phyloP scores from a whole-genome alignment of 2,329 filamentous ascomycete genomes.

The Aureobasidium subglaciale region DNA sequence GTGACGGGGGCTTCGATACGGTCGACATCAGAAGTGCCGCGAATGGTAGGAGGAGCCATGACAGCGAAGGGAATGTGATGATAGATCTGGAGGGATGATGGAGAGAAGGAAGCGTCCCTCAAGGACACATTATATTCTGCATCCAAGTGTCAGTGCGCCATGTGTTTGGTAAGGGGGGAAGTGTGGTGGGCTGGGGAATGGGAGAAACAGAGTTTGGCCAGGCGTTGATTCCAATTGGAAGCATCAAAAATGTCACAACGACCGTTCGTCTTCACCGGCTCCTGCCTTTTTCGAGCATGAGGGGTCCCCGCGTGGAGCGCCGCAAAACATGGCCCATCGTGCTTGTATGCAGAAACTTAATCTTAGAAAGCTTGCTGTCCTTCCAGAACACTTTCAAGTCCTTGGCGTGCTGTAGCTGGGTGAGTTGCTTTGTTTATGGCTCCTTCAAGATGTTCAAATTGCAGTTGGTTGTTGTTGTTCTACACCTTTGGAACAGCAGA shows the following conservation, averaged over 20 bases:
- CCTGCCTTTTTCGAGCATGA: neutral
- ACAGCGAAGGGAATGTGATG: neutral
- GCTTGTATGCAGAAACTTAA: neutral
- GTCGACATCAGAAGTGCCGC: conserved; percentile 39
- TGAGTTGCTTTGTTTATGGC: no score
- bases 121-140: neutral
- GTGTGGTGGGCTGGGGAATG: neutral
- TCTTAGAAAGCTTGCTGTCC: neutral
- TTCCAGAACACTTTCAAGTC: neutral
- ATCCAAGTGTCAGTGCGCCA: neutral
- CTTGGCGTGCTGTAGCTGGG: no score
- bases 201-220: neutral
- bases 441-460: no score
- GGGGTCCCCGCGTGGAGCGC: neutral
- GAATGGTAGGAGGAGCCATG: neutral
- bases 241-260: no score
- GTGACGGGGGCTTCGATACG: conserved; percentile 48
- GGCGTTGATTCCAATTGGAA: no score
- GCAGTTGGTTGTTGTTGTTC: no score
- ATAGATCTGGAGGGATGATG: neutral
- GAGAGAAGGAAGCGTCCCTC: no score
- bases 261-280: neutral
- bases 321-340: neutral
- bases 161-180: neutral
- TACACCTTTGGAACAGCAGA: no score